Conservation (phyloP, 768 basidiomycete genomes). For the Galerina sulciceps region DNA sequence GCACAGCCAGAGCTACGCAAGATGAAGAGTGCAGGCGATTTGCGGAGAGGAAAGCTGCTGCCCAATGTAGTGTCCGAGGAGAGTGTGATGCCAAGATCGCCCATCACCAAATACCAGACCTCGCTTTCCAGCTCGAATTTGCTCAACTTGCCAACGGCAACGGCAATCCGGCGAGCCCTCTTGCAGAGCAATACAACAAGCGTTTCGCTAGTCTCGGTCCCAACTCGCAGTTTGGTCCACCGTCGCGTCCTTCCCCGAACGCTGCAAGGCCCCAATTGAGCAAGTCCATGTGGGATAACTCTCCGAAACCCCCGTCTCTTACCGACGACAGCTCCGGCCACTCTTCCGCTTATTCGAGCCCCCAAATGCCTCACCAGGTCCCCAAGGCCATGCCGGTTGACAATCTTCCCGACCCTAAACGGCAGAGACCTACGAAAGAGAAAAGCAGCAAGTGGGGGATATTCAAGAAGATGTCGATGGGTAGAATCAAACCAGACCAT, state of each 20-base stretch:
- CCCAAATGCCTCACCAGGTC: too few relatives aligned
- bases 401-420: not conserved
- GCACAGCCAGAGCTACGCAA: slow-evolving; percentile 63
- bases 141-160: slow-evolving; percentile 35
- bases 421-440: slow-evolving; percentile 41
- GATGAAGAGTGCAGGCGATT: slow-evolving; percentile 89
- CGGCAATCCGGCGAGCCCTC: slow-evolving; percentile 25
- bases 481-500: slow-evolving; percentile 82
- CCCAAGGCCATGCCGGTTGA: slow-evolving; percentile 1
- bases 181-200: slow-evolving; percentile 45
- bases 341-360: slow-evolving; percentile 20
- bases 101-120: slow-evolving; percentile 54
- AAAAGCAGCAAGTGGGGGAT: slow-evolving; percentile 90
- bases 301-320: slow-evolving; percentile 27
- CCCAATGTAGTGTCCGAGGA: slow-evolving; percentile 32
- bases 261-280: slow-evolving; percentile 44
- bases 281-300: slow-evolving; percentile 57
- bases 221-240: slow-evolving; percentile 40
- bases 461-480: slow-evolving; percentile 98
- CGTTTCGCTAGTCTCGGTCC: slow-evolving; percentile 76
- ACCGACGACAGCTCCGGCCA: slow-evolving; percentile 13
- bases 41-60: slow-evolving; percentile 52
- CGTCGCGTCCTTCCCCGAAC: slow-evolving; percentile 41
- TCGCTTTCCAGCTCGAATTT: slow-evolving; percentile 78
- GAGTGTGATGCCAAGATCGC: slow-evolving; percentile 30